A percentile compares a stretch with the other conserved stretches of the same genome.
These are phyloP conservation scores for Catunica adiposa DNA, from an alignment of 2,329 filamentous ascomycete genomes.

Conservation along the genomic window DNA sequence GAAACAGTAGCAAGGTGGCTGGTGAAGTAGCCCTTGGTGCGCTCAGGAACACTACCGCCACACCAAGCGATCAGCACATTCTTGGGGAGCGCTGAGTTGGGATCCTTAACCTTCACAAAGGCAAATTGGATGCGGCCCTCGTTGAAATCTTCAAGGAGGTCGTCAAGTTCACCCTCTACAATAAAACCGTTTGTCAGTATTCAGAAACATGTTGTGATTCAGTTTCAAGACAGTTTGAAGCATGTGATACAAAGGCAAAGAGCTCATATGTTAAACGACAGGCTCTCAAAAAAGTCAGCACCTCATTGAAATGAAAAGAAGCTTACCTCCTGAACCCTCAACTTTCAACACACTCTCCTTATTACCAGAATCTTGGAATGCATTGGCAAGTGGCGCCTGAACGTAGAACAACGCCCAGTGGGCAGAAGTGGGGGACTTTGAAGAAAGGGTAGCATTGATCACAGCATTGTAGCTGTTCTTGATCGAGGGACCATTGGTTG, in stretches of 20 bases:
- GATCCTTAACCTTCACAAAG: slow-evolving; percentile 90
- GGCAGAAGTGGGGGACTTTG: slow-evolving; percentile 62
- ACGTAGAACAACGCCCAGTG: slow-evolving; percentile 94
- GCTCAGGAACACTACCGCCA: slow-evolving; percentile 91
- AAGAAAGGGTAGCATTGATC: slow-evolving; percentile 35
- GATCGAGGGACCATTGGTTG: slow-evolving; percentile 66
- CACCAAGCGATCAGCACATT: slow-evolving; percentile 91
- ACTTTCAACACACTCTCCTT: slow-evolving; percentile 96
- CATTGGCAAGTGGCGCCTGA: slow-evolving; percentile 77
- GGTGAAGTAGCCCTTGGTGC: slow-evolving; percentile 96
- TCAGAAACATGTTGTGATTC: neutral
- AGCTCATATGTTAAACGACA: neutral
- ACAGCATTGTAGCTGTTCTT: slow-evolving; percentile 58
- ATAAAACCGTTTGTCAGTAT: slow-evolving; percentile 7
- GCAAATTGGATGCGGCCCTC: slow-evolving; percentile 95
- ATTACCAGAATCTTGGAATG: slow-evolving; percentile 69
- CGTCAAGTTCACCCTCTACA: slow-evolving; percentile 72
- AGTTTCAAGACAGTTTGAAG: neutral
- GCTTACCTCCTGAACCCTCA: slow-evolving; percentile 67
- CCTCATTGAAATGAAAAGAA: neutral
- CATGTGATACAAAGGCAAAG: neutral
- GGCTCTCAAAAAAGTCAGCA: neutral
- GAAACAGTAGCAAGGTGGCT: slow-evolving; percentile 80
- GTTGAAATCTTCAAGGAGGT: slow-evolving; percentile 88
- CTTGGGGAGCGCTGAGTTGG: slow-evolving; percentile 79